Evolutionary conservation across 164 flowering plant species (phyloP).

Genomic region (Vitis amurensis): DNA sequence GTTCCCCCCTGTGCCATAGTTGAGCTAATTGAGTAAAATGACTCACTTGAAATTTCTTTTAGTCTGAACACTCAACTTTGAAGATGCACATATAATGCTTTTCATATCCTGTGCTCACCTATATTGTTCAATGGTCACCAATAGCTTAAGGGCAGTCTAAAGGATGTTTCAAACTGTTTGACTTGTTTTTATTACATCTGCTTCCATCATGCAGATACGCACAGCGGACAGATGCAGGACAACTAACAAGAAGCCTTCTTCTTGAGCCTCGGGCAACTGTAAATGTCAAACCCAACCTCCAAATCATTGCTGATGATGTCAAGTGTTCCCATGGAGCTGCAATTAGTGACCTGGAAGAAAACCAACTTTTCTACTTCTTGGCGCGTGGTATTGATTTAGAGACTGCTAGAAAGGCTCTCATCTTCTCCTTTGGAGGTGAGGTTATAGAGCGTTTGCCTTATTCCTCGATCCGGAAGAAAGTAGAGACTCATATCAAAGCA

Average conservation of each 20-base stretch:
- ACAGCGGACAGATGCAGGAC: constrained; percentile 93
- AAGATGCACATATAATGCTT: not conserved
- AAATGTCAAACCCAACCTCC: constrained; percentile 87
- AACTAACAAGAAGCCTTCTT: constrained; percentile 86
- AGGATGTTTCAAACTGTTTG: not conserved
- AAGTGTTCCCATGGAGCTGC: constrained; percentile 98
- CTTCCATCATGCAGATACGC: constrained; percentile 56
- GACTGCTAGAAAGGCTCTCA: constrained; percentile 77
- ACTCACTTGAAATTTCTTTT: not conserved
- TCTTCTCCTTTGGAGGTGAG: constrained; percentile 86
- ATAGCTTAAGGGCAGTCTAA: not conserved
- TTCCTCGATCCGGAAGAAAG: constrained; percentile 44
- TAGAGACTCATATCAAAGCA: constrained; percentile 45
- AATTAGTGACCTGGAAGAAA: constrained; percentile 82
- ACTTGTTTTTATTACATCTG: not conserved
- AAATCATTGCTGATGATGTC: constrained; percentile 89
- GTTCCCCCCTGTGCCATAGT: not conserved
- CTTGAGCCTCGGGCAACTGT: constrained; percentile 86
- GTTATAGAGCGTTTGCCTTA: constrained; percentile 58
- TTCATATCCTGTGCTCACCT: not conserved
- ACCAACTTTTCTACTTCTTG: constrained; percentile 81
- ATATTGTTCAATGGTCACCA: not conserved
- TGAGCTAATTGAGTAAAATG: not conserved
- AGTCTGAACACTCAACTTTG: too few species aligned
- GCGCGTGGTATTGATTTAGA: constrained; percentile 74